phyloP scores from a whole-genome alignment of 345 rosid genomes.

The Ricinus communis region DNA sequence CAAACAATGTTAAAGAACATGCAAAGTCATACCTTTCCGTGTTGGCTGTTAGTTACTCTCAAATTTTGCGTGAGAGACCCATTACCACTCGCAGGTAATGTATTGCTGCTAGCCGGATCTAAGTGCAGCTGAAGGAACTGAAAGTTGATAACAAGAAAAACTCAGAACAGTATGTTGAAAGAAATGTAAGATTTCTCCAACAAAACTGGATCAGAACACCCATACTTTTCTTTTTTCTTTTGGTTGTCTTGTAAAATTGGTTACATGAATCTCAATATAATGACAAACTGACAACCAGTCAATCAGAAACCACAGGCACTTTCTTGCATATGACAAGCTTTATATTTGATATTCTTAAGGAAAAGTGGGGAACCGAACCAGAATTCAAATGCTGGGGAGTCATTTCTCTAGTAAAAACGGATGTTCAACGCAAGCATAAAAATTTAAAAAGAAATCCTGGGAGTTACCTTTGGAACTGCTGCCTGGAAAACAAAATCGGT shows the following conservation, averaged over 20 bases:
- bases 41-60: conserved; percentile 87
- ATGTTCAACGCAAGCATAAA: neutral
- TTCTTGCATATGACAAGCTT: conserved; percentile 1
- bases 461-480: conserved; percentile 93
- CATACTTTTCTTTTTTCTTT: neutral
- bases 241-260: neutral
- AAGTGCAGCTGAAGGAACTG: conserved; percentile 97
- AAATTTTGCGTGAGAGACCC: conserved; percentile 64
- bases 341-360: neutral
- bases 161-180: conserved; percentile 11
- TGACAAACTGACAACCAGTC: neutral
- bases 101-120: conserved; percentile 85
- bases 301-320: neutral
- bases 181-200: neutral
- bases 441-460: conserved; percentile 2
- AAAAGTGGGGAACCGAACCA: neutral
- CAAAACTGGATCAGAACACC: neutral
- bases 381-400: neutral
- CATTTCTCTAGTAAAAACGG: neutral
- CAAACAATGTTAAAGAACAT: neutral
- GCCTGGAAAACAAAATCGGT: conserved; percentile 93
- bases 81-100: conserved; percentile 59
- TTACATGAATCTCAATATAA: neutral
- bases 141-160: conserved; percentile 17
- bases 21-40: conserved; percentile 72